These are phyloP conservation scores for Pelargonium nanum DNA, from an alignment of 345 rosid genomes.

Conservation along the genomic window DNA sequence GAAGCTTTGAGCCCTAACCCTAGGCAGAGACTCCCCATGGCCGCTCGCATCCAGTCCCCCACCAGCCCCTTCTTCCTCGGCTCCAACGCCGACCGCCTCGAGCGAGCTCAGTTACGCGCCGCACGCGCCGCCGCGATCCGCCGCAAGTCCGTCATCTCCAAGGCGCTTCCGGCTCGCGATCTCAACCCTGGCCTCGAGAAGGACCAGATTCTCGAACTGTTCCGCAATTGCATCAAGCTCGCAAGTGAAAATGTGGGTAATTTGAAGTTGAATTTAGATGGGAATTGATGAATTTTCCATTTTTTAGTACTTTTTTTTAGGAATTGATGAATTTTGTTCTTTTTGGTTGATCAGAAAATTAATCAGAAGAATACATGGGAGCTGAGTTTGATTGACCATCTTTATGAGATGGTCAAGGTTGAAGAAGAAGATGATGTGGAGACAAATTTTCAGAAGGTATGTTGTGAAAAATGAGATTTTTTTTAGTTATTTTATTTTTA, in stretches of 20 bases:
- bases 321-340: conserved; percentile 1
- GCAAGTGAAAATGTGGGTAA: conserved; percentile 78
- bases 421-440: conserved; percentile 77
- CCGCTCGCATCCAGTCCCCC: conserved; percentile 67
- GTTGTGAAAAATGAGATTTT: too few relatives aligned
- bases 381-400: conserved; percentile 75
- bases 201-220: conserved; percentile 74
- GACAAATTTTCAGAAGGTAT: conserved; percentile 90
- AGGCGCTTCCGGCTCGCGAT: conserved; percentile 17
- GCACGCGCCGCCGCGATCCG: conserved; percentile 81
- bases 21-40: conserved; percentile 39
- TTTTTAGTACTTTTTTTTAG: neutral
- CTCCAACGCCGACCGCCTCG: conserved; percentile 70
- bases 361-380: conserved; percentile 93
- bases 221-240: conserved; percentile 83
- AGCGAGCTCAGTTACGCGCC: conserved; percentile 84
- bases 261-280: neutral
- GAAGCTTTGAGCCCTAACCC: conserved; percentile 66
- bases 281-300: neutral
- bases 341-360: conserved; percentile 50
- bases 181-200: conserved; percentile 49
- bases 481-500: neutral
- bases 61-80: conserved; percentile 67
- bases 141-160: conserved; percentile 39
- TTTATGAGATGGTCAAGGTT: conserved; percentile 70